Percentiles rank a stretch among this genome's conserved stretches.
Conservation (phyloP, 1,139 yeast species). For the Taphrina confusa region DNA sequence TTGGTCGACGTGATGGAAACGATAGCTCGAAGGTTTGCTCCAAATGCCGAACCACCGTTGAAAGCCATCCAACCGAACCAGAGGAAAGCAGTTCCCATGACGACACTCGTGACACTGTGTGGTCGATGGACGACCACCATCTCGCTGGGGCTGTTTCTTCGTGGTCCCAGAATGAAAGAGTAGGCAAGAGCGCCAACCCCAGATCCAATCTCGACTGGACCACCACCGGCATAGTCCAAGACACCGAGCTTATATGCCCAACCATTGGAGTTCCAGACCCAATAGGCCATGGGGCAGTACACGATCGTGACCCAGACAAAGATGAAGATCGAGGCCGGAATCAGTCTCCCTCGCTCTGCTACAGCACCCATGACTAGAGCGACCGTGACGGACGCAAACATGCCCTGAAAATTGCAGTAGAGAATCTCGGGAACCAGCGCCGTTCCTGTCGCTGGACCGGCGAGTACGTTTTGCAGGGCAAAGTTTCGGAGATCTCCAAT, state of each 20-base stretch:
- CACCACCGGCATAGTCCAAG: constrained; percentile 96
- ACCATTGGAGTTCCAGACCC: constrained; percentile 92
- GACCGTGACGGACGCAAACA: constrained; percentile 84
- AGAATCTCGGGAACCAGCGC: constrained; percentile 74
- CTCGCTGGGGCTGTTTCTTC: constrained; percentile 67
- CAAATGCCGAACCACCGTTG: constrained; percentile 69
- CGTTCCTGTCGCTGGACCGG: constrained; percentile 50
- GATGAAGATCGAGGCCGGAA: constrained; percentile 79
- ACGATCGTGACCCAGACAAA: constrained; percentile 90
- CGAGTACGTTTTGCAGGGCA: constrained; percentile 74
- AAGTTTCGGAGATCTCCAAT: constrained; percentile 83
- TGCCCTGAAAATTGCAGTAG: constrained; percentile 83
- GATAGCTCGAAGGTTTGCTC: constrained; percentile 66
- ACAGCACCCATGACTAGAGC: constrained; percentile 94
- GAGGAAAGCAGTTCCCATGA: constrained; percentile 69
- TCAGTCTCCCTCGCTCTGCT: constrained; percentile 87
- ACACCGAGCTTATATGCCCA: constrained; percentile 95
- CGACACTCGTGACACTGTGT: constrained; percentile 85
- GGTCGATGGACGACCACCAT: constrained; percentile 87
- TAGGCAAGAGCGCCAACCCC: constrained; percentile 89
- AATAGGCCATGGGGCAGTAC: constrained; percentile 87
- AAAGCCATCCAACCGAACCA: constrained; percentile 79
- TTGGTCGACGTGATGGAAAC: constrained; percentile 92
- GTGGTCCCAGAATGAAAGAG: constrained; percentile 59
- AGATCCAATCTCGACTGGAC: constrained; percentile 89